Base-by-base conservation (phyloP, 495 filamentous ascomycete genomes). In the Penicillium psychrofluorescens region DNA sequence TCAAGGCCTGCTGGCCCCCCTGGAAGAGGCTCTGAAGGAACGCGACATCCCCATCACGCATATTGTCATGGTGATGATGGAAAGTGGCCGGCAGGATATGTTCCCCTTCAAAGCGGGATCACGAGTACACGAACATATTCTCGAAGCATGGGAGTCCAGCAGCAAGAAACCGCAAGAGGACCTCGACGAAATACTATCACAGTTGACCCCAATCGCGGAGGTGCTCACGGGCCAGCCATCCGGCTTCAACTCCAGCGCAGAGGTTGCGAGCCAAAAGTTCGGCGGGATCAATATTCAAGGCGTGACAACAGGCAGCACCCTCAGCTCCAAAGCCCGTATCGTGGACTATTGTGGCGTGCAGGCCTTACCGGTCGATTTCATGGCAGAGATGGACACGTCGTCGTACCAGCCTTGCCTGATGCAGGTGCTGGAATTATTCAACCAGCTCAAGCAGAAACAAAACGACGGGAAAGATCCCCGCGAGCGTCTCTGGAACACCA, bases 351-450 rank as follows among this genome's bases (percentile, higher is more conserved):
- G 64, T 34, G 63, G 62, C 10, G 58, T 62, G 34, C 45, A 48
- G 8, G 62, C 64, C 7, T 48, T 67, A n/a, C 51, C 61, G 8
- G 62, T 64, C 8, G 63, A 67, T 34, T 67, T 66, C 30, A 55
- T 59, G 35, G 50, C 54, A 7, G 64, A 67, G 40, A 42, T 51
- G n/a, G 43, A 54, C 13, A 40, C 50, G 15, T 49, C 55, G n/a
- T 57, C 62, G 27, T 67, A 67, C 36, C 64, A 67, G 42, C 64
- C 64, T 6, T 67, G 64, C 44, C 48, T 66, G 1, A 51, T 60
- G 32, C 63, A 64, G 29, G 49, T 67, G 16, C 44, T 67, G 22
- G 50, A 60, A 8, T 40, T 57, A 29, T 62, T 66, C 46, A 67
- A 66, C 36, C 37, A 50, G 34, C 45, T 56, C 8, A 60, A 53